Evolutionary conservation across 345 rosid species (phyloP).

Genomic region (Psidium friedrichsthalianum): DNA sequence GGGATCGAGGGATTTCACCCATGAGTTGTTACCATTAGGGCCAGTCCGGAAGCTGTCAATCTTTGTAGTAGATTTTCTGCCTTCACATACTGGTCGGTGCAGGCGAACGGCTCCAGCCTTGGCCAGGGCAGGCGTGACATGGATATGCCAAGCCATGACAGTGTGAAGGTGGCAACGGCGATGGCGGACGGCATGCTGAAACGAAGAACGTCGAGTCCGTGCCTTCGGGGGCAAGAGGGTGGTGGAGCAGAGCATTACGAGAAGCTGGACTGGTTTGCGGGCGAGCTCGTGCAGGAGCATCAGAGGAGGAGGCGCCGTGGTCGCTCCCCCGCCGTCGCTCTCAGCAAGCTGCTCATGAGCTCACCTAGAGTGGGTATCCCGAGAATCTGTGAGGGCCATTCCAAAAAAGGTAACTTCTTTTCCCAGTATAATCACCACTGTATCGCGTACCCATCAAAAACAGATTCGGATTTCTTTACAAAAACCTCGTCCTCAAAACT

Average conservation of each 20-base stretch:
- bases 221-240: slow-evolving; percentile 77
- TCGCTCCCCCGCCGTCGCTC: slow-evolving; percentile 76
- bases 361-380: not conserved
- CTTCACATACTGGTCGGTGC: not conserved
- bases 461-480: not conserved
- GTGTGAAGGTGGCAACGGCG: slow-evolving; percentile 54
- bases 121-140: slow-evolving; percentile 45
- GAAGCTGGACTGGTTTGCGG: slow-evolving; percentile 86
- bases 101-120: slow-evolving; percentile 72
- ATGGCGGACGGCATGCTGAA: slow-evolving; percentile 85
- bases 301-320: slow-evolving; percentile 72
- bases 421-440: not conserved
- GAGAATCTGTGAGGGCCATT: not conserved
- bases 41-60: too few relatives aligned
- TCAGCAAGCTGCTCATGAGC: slow-evolving; percentile 37
- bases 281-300: slow-evolving; percentile 87
- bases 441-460: not conserved
- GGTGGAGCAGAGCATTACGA: slow-evolving; percentile 58
- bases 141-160: slow-evolving; percentile 48
- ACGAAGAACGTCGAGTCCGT: slow-evolving; percentile 93
- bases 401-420: not conserved
- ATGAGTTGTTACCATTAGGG: not conserved
- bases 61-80: too few relatives aligned
- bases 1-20: not conserved
- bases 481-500: not conserved